A percentile compares a stretch with the other conserved stretches of the same genome.
Conservation (phyloP, 176 grass and related monocot genomes). For the Aegilops longissima region DNA sequence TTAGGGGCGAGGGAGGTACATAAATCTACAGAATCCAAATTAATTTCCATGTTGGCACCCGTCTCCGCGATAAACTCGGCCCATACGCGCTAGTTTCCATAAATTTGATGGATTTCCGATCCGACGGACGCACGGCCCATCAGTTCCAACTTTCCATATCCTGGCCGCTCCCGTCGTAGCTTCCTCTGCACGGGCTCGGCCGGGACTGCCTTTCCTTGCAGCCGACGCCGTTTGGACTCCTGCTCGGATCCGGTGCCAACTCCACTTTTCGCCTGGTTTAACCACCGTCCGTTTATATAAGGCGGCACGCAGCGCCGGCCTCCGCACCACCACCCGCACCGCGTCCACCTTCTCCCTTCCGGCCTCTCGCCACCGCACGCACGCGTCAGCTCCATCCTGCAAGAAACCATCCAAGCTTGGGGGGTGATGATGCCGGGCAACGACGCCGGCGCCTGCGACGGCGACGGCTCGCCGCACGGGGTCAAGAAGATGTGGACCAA, state of each 20-base stretch:
- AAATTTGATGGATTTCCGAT: background rate
- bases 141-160: background rate
- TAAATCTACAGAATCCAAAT: too few species aligned
- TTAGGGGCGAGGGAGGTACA: too few species aligned
- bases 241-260: background rate
- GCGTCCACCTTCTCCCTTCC: background rate
- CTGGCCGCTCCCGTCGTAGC: too few species aligned
- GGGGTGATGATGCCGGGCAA: background rate
- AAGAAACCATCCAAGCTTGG: background rate
- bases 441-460: background rate
- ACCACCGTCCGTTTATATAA: background rate
- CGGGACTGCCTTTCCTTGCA: background rate
- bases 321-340: background rate
- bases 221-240: background rate
- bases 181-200: background rate
- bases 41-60: too few species aligned
- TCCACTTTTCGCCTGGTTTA: background rate
- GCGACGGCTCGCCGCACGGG: background rate
- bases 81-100: background rate
- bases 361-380: background rate
- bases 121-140: background rate
- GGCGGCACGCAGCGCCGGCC: background rate
- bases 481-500: conserved; percentile 64
- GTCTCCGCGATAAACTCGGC: too few species aligned
- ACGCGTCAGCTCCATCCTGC: background rate